A percentile compares a stretch with the other conserved stretches of the same genome.
These are phyloP conservation scores for Gleditsia sinensis DNA, from an alignment of 306 rosid genomes.

Conservation along the genomic window DNA sequence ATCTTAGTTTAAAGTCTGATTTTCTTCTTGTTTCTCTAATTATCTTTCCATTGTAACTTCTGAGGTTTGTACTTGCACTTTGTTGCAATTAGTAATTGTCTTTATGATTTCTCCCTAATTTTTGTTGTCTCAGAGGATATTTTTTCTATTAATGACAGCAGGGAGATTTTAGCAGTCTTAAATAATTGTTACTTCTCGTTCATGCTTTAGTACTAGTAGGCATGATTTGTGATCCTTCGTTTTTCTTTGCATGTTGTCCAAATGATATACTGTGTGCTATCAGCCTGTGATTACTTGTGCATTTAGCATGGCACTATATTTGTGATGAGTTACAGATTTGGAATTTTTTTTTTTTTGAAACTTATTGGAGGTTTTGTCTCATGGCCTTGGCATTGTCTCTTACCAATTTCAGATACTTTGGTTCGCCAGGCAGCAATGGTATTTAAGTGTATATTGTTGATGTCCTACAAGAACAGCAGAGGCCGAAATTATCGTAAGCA, in stretches of 20 bases:
- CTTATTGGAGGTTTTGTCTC: background rate
- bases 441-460: conserved; percentile 72
- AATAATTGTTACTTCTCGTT: background rate
- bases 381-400: conserved; percentile 29
- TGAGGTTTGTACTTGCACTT: background rate
- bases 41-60: background rate
- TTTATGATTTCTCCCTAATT: background rate
- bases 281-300: background rate
- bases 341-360: conserved; percentile 17
- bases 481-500: conserved; percentile 93
- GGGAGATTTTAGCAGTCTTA: no score
- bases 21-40: background rate
- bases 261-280: background rate
- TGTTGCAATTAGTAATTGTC: background rate
- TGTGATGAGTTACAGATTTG: conserved; percentile 9
- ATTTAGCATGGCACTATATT: background rate
- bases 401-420: conserved; percentile 72
- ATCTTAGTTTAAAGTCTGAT: background rate
- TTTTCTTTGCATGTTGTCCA: background rate
- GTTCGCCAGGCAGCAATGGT: conserved; percentile 91
- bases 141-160: background rate
- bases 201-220: background rate
- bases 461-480: conserved; percentile 87
- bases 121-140: background rate
- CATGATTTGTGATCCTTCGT: background rate